Base-by-base conservation (phyloP, 2,329 filamentous ascomycete genomes). In the Parastagonospora avenae region DNA sequence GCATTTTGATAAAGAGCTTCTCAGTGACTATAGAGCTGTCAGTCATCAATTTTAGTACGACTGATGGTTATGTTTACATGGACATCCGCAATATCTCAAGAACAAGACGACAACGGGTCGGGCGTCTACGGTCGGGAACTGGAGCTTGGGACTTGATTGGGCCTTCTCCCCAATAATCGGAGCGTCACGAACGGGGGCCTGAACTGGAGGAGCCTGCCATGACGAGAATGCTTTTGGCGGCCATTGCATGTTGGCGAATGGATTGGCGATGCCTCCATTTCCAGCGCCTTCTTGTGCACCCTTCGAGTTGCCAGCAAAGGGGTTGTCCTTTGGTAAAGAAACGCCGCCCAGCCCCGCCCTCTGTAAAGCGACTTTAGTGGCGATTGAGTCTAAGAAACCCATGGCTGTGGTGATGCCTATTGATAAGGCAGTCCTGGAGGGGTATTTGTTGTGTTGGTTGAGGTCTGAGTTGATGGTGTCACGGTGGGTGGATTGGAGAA, bases 311-410 rank as follows among this genome's bases (percentile, higher is more conserved):
- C 74, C 57, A 32, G 54, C 58, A 45, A 66, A 66, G n/a, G 56
- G 48, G 47, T 50, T 50, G 19, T 60, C 62, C 28, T 66, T 66
- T 48, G 70, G 52, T 48, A 85, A 71, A 40, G 77, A 70, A 58
- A 84, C 74, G 68, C 75, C 79, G 33, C 80, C 77, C 47, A 85
- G 68, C 64, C 83, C 83, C 43, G 78, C 78, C 65, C 83, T 84
- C 57, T 77, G 82, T 59, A 86, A 75, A 54, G 82, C 83, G 57
- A 85, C 72, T 70, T 85, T 85, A 10, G 44, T 46, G 14, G 36
- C 44, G 28, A 46, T 40, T 28, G 32, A 40, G 29, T 40, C 40
- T 10, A 46, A 29, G 44, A 46, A 46, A 14, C 36, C 40, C 44
- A 46, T 46, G 36, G 27, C 15, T 15, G 33, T 19, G 42, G 7